Evolutionary conservation across 352 stramenopile species (phyloP), one percentile per base, ranked within the genome.

Genomic region (Halophytophthora batemanensis): DNA sequence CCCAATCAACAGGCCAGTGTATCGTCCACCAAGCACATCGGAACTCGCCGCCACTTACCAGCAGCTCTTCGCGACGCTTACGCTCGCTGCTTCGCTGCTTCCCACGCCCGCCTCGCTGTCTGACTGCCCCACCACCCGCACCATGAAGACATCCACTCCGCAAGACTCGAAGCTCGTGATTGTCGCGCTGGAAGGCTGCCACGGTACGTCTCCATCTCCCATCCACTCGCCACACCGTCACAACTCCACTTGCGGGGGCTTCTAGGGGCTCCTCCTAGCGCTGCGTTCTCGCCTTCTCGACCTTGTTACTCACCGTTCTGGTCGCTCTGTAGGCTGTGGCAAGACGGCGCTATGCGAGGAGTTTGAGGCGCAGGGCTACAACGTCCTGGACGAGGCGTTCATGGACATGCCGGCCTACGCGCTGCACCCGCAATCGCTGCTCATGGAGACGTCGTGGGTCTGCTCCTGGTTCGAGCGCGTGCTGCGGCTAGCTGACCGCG

Each of bases 381-480:
- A 72, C 56, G 75, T 93, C 25, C 62, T 96, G 36, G 81, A 94
- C 50, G 86, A 96, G 53, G 83, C 82, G 22, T 96, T 96, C 58
- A 82, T 96, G 57, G 69, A 90, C 71, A 95, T 96, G 86, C 82
- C 84, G 7, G 64, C 74, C 13, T 90, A 93, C 49, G 77, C 79
- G 22, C 66, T 96, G 49, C 80, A 91, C 53, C 84, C 86, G n/a
- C 86, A 96, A 63, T 93, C 84, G 21, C 69, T 96, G 22, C 80
- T 96, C 34, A 95, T 95, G 84, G 86, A 96, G 59, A 95, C 84
- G 29, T 86, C 77, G 25, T 96, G 86, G 86, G 84, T 96, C 53
- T 93, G 82, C 53, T 91, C 82, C 10, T 96, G 86, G 84, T 96
- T 96, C 55, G 78, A 92, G 62, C 79, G 85, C 51, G 77, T 96